These are phyloP conservation scores for Penicillium sp. DNA, from an alignment of 2,329 filamentous ascomycete species.

Conservation along the genomic window DNA sequence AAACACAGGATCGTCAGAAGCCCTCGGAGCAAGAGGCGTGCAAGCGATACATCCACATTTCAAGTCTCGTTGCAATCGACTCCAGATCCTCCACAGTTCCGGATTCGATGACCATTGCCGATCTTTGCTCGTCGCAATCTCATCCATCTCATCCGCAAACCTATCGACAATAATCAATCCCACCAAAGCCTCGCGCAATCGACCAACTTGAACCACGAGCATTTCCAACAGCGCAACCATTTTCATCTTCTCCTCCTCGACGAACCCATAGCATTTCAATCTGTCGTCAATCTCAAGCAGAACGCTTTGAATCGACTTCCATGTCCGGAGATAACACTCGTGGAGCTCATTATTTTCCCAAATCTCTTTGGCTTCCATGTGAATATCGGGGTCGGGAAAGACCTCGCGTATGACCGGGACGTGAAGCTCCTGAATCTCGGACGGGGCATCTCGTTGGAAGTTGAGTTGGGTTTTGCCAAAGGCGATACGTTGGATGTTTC, in stretches of 20 bases:
- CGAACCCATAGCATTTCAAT: not conserved
- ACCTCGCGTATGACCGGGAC: not conserved
- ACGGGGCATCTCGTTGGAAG: not conserved
- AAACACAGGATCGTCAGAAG: not conserved
- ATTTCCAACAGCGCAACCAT: not conserved
- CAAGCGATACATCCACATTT: slow-evolving; percentile 1
- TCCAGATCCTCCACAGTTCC: not conserved
- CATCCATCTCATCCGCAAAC: slow-evolving; percentile 1
- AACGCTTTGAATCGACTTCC: not conserved
- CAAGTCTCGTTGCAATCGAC: not conserved
- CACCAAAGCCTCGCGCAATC: not conserved
- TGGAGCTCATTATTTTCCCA: slow-evolving; percentile 1
- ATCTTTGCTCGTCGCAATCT: not conserved
- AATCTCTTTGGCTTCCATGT: not conserved
- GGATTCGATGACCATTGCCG: not conserved
- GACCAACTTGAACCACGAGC: not conserved
- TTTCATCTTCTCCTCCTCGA: not conserved
- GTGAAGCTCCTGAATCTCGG: not conserved
- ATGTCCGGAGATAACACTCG: not conserved
- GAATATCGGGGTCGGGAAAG: not conserved
- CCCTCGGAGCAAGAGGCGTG: not conserved
- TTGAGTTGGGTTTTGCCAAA: not conserved
- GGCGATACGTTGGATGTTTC: not conserved
- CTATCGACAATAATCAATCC: not conserved
- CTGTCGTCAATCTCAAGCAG: not conserved